Conservation (phyloP, 2,329 filamentous ascomycete species). For the Pestalotiopsis sp. region DNA sequence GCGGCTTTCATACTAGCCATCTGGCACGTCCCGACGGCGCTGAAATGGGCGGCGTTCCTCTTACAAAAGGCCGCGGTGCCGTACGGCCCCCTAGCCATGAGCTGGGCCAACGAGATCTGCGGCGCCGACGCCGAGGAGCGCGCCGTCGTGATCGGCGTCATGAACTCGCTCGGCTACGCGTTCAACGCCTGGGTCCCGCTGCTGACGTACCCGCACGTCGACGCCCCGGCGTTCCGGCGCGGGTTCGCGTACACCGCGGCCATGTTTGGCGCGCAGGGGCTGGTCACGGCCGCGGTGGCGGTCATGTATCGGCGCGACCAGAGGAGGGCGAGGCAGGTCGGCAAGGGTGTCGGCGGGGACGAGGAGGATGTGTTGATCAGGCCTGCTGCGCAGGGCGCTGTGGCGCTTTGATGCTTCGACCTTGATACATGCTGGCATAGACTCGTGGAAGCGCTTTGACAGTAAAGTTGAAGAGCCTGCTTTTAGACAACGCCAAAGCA, state of each 20-base stretch:
- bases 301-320: conserved; percentile 22
- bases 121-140: conserved; percentile 40
- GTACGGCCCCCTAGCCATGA: conserved; percentile 24
- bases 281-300: conserved; percentile 19
- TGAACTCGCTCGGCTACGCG: conserved; percentile 38
- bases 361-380: not conserved
- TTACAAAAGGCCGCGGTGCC: conserved; percentile 18
- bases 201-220: conserved; percentile 28
- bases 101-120: conserved; percentile 39
- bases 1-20: conserved; percentile 20
- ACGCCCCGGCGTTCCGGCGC: conserved; percentile 28
- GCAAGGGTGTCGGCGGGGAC: not conserved
- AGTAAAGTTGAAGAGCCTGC: not conserved
- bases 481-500: too few species aligned
- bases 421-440: not conserved
- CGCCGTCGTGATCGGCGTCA: conserved; percentile 40
- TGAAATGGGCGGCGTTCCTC: conserved; percentile 25
- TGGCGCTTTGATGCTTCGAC: not conserved
- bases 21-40: conserved; percentile 21
- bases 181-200: conserved; percentile 37
- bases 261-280: conserved; percentile 20
- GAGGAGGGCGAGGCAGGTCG: not conserved
- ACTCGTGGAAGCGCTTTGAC: too few species aligned
- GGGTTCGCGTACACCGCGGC: conserved; percentile 25
- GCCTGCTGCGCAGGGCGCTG: not conserved